Evolutionary conservation across 2,329 filamentous ascomycete genomes (phyloP).

Genomic region (Colletotrichum neosansevieriae): DNA sequence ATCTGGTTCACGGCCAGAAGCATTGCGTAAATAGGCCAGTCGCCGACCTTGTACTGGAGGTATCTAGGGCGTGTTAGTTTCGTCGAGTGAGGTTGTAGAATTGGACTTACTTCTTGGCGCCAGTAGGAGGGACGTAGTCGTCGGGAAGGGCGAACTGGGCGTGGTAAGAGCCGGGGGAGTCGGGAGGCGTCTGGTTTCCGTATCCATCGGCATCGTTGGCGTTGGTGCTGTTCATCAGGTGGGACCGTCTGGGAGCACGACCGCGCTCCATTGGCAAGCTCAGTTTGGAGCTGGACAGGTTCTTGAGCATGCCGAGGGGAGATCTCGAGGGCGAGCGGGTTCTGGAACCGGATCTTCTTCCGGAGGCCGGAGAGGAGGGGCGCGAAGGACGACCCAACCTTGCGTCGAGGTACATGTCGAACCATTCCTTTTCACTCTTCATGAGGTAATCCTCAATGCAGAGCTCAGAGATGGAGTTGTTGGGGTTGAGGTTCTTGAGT

Average conservation of each 20-base stretch:
- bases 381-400: slow-evolving; percentile 63
- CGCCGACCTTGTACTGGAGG: slow-evolving; percentile 66
- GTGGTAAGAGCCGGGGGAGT: slow-evolving; percentile 49
- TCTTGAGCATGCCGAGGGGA: slow-evolving; percentile 34
- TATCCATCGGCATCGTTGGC: slow-evolving; percentile 9
- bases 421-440: slow-evolving; percentile 77
- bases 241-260: slow-evolving; percentile 21
- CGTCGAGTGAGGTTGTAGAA: background rate
- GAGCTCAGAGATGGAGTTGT: slow-evolving; percentile 67
- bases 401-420: slow-evolving; percentile 67
- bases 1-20: slow-evolving; percentile 73
- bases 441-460: slow-evolving; percentile 76
- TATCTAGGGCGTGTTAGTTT: slow-evolving; percentile 27
- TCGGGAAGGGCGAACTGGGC: slow-evolving; percentile 68
- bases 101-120: slow-evolving; percentile 59
- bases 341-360: slow-evolving; percentile 15
- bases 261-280: slow-evolving; percentile 33
- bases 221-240: slow-evolving; percentile 32
- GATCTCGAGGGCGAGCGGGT: slow-evolving; percentile 29
- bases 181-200: slow-evolving; percentile 26
- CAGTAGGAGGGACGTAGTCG: slow-evolving; percentile 68
- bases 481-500: slow-evolving; percentile 64
- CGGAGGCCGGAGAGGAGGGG: slow-evolving; percentile 50
- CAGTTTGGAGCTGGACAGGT: slow-evolving; percentile 33
- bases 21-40: slow-evolving; percentile 74